Evolutionary conservation across 2,329 filamentous ascomycete genomes (phyloP), one percentile per base, ranked within the genome.

Genomic region (Epichloe coenophiala): DNA sequence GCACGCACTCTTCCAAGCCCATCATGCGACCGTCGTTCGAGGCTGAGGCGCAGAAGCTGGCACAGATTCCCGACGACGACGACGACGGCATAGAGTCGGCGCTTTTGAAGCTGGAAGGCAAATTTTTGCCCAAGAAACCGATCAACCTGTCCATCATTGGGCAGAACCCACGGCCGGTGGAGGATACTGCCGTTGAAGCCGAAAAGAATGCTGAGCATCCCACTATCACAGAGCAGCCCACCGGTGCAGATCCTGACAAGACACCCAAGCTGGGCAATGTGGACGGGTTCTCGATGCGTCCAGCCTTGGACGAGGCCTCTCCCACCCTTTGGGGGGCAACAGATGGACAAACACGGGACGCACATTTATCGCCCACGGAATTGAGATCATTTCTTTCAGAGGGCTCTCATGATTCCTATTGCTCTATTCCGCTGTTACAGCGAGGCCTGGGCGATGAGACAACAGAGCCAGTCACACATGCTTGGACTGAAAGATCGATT

Each of bases 81-180:
- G 77, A 83, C 54, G 87, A 94, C 61, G 88, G 88, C 6, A 83
- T 97, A 27, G 93, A 97, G 62, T 89, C 90, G n/a, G 88, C 93
- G 0, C 66, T 98, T 47, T 69, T 90, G 58, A 98, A 97, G 61
- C 75, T 98, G 0, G 93, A 98, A 69, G 93, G 93, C 9, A 91
- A 81, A 57, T 93, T 84, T 58, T 19, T 17, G 11, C 77, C 84
- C 61, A 81, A 75, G 57, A 78, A 66, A 58, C 55, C 63, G 0
- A 63, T 63, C 31, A 69, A 66, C 48, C 61, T 71, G 12, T 72
- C 67, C 21, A 43, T 49, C 37, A 38, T 49, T 42, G 52, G 19
- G 56, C 65, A 31, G 59, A 54, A 11, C 53, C 56, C 44, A 56
- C 39, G 15, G 23, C 5, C 40, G 8, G 19, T 15, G n/a, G 45